These are phyloP conservation scores for Exophiala sp. DNA, from an alignment of 2,329 filamentous ascomycete species.

Conservation along the genomic window DNA sequence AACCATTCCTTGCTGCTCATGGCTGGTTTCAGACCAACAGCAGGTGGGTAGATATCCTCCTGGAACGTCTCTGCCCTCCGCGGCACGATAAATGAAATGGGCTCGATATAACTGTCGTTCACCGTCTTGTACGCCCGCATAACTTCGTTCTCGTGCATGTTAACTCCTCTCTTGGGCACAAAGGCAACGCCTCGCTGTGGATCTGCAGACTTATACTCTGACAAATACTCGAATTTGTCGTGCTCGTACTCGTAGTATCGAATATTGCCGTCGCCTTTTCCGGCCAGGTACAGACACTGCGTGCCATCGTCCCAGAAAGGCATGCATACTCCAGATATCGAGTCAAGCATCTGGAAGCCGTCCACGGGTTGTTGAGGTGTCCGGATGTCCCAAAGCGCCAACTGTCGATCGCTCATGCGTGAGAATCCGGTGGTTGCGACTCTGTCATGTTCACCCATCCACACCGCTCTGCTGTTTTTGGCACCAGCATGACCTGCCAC, in stretches of 20 bases:
- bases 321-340: slow-evolving; percentile 97
- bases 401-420: slow-evolving; percentile 94
- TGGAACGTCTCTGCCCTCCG: slow-evolving; percentile 92
- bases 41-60: slow-evolving; percentile 92
- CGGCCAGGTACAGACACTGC: slow-evolving; percentile 90
- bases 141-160: slow-evolving; percentile 94
- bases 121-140: slow-evolving; percentile 97
- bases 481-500: slow-evolving; percentile 82
- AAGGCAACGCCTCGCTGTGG: slow-evolving; percentile 94
- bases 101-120: slow-evolving; percentile 90
- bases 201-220: slow-evolving; percentile 94
- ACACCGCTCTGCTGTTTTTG: slow-evolving; percentile 95
- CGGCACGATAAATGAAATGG: slow-evolving; percentile 95
- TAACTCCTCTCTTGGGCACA: slow-evolving; percentile 89
- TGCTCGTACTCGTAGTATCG: slow-evolving; percentile 98
- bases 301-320: slow-evolving; percentile 99
- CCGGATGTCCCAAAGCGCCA: slow-evolving; percentile 92
- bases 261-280: slow-evolving; percentile 98
- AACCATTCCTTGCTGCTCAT: slow-evolving; percentile 82
- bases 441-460: slow-evolving; percentile 95
- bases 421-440: slow-evolving; percentile 97
- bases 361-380: slow-evolving; percentile 76
- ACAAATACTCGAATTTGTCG: slow-evolving; percentile 96
- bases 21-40: slow-evolving; percentile 73
- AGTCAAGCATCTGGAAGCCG: slow-evolving; percentile 86